Percentiles rank a stretch among this genome's conserved stretches.
phyloP scores from a whole-genome alignment of 23 red algal genomes.

The Gracilaria caudata region DNA sequence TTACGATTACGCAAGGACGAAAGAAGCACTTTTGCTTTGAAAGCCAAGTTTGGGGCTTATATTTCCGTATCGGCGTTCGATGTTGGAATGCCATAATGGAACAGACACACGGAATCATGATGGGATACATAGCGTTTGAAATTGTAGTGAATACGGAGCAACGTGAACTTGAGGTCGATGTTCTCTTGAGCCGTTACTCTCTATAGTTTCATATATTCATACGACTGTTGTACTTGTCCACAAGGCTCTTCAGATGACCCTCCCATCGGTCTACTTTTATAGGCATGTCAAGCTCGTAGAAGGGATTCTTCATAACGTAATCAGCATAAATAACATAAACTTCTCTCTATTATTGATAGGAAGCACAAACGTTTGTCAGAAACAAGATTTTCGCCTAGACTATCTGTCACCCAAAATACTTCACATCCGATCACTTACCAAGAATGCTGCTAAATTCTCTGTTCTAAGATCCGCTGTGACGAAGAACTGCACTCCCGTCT shows the following conservation, averaged over 20 bases:
- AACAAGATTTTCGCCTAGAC: neutral
- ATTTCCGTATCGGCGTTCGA: neutral
- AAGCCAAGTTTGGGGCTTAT: neutral
- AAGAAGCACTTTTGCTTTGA: neutral
- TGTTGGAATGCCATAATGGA: neutral
- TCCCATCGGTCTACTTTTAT: conserved; percentile 93
- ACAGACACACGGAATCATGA: neutral
- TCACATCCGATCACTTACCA: conserved; percentile 34
- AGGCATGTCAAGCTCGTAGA: conserved; percentile 99
- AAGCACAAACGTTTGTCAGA: neutral
- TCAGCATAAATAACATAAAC: conserved; percentile 92
- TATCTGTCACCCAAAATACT: neutral
- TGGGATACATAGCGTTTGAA: neutral
- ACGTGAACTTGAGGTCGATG: neutral
- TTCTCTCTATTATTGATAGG: conserved; percentile 34
- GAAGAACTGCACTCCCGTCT: conserved; percentile 93
- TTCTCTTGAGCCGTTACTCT: neutral
- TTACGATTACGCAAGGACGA: neutral
- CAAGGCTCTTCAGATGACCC: conserved; percentile 47
- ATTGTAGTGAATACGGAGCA: neutral
- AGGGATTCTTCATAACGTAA: conserved; percentile 99
- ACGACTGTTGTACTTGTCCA: conserved; percentile 73
- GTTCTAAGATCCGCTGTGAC: conserved; percentile 78
- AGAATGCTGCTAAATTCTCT: conserved; percentile 64
- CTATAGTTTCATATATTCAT: neutral